Conservation (phyloP, 2,329 filamentous ascomycete species). For the Alternaria gansuensis region DNA sequence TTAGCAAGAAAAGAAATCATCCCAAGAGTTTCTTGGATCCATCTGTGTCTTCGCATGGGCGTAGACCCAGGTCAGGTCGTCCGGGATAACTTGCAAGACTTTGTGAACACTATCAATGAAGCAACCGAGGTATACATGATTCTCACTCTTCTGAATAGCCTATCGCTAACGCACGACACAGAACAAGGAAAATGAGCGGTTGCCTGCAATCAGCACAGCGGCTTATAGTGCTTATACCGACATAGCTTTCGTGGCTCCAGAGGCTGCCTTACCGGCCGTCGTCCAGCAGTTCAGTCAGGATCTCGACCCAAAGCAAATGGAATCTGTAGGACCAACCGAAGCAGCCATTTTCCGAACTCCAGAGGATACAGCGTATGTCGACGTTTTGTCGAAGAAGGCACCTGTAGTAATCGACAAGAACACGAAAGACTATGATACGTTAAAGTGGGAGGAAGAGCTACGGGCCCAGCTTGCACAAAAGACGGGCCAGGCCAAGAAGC, state of each 20-base stretch:
- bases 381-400: slow-evolving; percentile 86
- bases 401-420: slow-evolving; percentile 82
- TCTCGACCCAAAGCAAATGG: slow-evolving; percentile 73
- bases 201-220: slow-evolving; percentile 66
- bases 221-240: slow-evolving; percentile 88
- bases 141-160: slow-evolving; percentile 14
- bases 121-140: slow-evolving; percentile 62
- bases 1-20: slow-evolving; percentile 81
- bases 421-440: slow-evolving; percentile 90
- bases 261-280: slow-evolving; percentile 77
- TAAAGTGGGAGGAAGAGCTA: slow-evolving; percentile 97
- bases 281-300: slow-evolving; percentile 78
- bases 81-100: slow-evolving; percentile 66
- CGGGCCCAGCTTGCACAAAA: slow-evolving; percentile 88
- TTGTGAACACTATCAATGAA: slow-evolving; percentile 73
- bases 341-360: slow-evolving; percentile 92
- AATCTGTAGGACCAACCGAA: slow-evolving; percentile 81
- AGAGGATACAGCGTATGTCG: slow-evolving; percentile 86
- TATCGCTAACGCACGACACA: slow-evolving; percentile 19
- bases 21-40: slow-evolving; percentile 85
- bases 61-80: slow-evolving; percentile 85
- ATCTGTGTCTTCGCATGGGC: slow-evolving; percentile 79
- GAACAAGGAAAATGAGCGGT: slow-evolving; percentile 35
- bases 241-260: slow-evolving; percentile 90
- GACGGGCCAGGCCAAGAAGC: slow-evolving; percentile 89